These are phyloP conservation scores for Teratosphaeriaceae sp. DNA, from an alignment of 2,329 filamentous ascomycete genomes.

Conservation along the genomic window DNA sequence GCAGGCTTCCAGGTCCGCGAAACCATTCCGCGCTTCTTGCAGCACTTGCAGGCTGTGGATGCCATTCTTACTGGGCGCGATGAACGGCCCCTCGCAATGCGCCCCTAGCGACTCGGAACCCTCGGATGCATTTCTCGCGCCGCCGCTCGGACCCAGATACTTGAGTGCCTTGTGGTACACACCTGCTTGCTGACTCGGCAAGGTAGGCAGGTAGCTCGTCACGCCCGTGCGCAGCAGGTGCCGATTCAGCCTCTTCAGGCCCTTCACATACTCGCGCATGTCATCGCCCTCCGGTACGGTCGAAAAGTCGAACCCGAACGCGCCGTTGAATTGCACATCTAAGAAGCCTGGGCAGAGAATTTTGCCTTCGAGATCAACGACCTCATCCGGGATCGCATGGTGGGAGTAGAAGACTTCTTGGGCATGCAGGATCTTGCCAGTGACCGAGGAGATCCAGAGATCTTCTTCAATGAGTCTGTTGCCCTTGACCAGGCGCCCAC, in stretches of 20 bases:
- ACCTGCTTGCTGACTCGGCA: constrained; percentile 73
- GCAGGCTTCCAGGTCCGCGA: constrained; percentile 60
- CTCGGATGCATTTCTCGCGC: constrained; percentile 51
- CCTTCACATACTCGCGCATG: constrained; percentile 62
- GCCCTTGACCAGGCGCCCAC: constrained; percentile 70
- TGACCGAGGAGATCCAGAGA: constrained; percentile 78
- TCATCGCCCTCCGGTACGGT: constrained; percentile 48
- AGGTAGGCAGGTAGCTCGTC: constrained; percentile 78
- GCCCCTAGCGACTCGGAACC: constrained; percentile 85
- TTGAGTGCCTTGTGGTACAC: constrained; percentile 78
- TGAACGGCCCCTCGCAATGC: constrained; percentile 86
- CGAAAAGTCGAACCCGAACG: constrained; percentile 89
- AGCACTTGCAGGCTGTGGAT: constrained; percentile 74
- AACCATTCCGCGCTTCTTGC: constrained; percentile 51
- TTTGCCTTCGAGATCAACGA: constrained; percentile 72
- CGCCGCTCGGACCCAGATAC: constrained; percentile 66
- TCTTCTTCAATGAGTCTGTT: constrained; percentile 65
- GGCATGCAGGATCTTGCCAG: constrained; percentile 73
- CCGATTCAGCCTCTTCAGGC: constrained; percentile 64
- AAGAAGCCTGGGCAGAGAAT: constrained; percentile 83
- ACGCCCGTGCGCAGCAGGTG: constrained; percentile 72
- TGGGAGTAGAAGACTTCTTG: constrained; percentile 62
- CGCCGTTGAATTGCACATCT: constrained; percentile 87
- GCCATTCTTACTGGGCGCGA: constrained; percentile 76
- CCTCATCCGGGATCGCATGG: constrained; percentile 61